A percentile compares a stretch with the other conserved stretches of the same genome.
phyloP scores from a whole-genome alignment of 2,329 filamentous ascomycete species.

The Fusarium buharicum region DNA sequence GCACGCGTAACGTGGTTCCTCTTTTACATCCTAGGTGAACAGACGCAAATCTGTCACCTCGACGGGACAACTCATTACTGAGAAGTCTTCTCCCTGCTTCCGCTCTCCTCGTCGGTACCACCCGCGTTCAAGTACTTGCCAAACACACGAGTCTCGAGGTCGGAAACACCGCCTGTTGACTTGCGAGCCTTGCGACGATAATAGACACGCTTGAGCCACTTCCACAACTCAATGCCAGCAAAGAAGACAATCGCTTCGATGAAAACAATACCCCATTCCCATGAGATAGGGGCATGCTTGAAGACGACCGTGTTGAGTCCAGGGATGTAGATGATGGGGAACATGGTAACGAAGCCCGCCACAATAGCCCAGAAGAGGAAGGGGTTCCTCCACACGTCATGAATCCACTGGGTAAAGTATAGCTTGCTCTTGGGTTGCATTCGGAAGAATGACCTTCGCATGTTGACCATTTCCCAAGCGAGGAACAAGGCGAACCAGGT shows the following conservation, averaged over 20 bases:
- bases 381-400: conserved; percentile 74
- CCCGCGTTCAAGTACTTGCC: conserved; percentile 46
- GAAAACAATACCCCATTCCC: conserved; percentile 71
- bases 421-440: conserved; percentile 72
- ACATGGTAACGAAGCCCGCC: conserved; percentile 58
- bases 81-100: conserved; percentile 9
- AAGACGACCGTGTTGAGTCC: conserved; percentile 67
- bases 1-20: neutral
- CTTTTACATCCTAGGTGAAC: neutral
- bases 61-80: neutral
- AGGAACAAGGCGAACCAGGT: conserved; percentile 81
- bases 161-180: conserved; percentile 26
- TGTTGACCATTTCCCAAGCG: conserved; percentile 79
- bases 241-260: conserved; percentile 66
- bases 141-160: conserved; percentile 50
- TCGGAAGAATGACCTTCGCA: conserved; percentile 76
- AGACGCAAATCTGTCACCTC: neutral
- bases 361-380: conserved; percentile 73
- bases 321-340: conserved; percentile 66
- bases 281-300: conserved; percentile 66
- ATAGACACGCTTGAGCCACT: conserved; percentile 64
- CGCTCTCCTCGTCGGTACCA: conserved; percentile 34
- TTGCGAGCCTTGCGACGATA: conserved; percentile 49
- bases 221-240: conserved; percentile 66
- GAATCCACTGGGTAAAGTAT: conserved; percentile 72